Conservation (phyloP, 805 yeast genomes). For the Metschnikowia kunwiensis region DNA sequence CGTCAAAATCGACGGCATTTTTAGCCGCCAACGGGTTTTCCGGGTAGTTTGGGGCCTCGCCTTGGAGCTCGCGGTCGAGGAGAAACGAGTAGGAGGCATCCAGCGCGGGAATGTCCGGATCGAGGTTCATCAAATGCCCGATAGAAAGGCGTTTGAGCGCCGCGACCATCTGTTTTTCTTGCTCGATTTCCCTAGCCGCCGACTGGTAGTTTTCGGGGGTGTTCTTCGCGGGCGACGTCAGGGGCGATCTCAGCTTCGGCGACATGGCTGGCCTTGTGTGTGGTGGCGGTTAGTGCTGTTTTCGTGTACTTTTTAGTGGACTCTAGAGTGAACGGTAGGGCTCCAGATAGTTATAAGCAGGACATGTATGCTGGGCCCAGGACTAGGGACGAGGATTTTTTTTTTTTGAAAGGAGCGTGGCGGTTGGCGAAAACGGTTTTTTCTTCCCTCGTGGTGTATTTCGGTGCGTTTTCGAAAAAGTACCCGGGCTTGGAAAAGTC, state of each 20-base stretch:
- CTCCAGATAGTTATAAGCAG: slow-evolving; percentile 1
- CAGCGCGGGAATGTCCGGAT: slow-evolving; percentile 65
- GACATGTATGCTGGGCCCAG: slow-evolving; percentile 4
- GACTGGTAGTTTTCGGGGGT: slow-evolving; percentile 28
- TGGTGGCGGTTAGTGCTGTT: too few species aligned
- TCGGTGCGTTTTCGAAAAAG: too few species aligned
- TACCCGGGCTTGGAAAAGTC: too few species aligned
- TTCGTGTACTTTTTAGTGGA: background rate
- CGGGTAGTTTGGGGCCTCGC: slow-evolving; percentile 4
- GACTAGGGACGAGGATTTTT: background rate
- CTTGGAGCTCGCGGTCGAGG: slow-evolving; percentile 8
- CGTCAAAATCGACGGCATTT: background rate
- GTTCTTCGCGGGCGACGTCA: slow-evolving; percentile 14
- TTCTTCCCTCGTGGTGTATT: too few species aligned
- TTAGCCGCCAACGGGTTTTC: slow-evolving; percentile 1
- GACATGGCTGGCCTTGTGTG: too few species aligned
- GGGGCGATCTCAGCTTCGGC: slow-evolving; percentile 7
- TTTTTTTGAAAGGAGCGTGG: too few species aligned
- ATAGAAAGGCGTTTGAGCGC: slow-evolving; percentile 72
- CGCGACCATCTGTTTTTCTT: slow-evolving; percentile 69
- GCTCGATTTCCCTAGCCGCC: slow-evolving; percentile 76
- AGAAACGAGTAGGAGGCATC: slow-evolving; percentile 18
- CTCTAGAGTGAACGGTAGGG: background rate
- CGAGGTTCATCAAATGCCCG: slow-evolving; percentile 57
- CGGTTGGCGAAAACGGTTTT: too few species aligned